A percentile compares a stretch with the other conserved stretches of the same genome.
Evolutionary conservation across 257 asterid genomes (phyloP).

Genomic region (Primulina eburnea): DNA sequence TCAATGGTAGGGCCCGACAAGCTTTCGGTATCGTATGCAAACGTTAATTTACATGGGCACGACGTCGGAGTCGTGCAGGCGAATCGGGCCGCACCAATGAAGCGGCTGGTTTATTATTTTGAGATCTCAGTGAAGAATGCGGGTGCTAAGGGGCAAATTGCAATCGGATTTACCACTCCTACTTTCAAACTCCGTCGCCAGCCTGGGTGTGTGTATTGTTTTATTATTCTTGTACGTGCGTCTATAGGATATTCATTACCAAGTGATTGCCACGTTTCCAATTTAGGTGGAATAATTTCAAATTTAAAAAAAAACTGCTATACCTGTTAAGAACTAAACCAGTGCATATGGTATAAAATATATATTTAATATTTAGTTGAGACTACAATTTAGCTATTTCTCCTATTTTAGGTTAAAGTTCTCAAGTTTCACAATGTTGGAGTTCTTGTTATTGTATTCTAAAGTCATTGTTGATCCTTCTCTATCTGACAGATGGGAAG

Average conservation of each 20-base stretch:
- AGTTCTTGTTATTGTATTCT: slow-evolving; percentile 17
- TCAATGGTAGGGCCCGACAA: slow-evolving; percentile 75
- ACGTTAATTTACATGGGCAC: slow-evolving; percentile 61
- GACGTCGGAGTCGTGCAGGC: slow-evolving; percentile 96
- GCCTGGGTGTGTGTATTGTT: slow-evolving; percentile 60
- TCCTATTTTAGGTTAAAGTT: background rate
- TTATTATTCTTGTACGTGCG: background rate
- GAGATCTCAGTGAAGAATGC: background rate
- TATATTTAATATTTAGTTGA: too few species aligned
- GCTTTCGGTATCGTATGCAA: slow-evolving; percentile 68
- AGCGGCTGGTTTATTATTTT: slow-evolving; percentile 34
- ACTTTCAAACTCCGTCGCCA: slow-evolving; percentile 76
- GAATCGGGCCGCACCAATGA: slow-evolving; percentile 72
- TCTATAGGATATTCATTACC: background rate
- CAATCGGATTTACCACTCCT: slow-evolving; percentile 41
- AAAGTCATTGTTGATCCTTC: slow-evolving; percentile 19
- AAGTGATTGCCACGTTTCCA: background rate
- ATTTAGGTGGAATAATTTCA: too few species aligned
- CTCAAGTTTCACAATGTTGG: slow-evolving; percentile 8
- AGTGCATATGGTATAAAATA: too few species aligned
- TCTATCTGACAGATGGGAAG: slow-evolving; percentile 69
- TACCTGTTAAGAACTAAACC: too few species aligned
- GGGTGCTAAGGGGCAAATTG: slow-evolving; percentile 1
- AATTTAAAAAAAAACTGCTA: too few species aligned
- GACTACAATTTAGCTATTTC: background rate